Base-by-base conservation (phyloP, 805 yeast genomes). In the Starmerella stellata region DNA sequence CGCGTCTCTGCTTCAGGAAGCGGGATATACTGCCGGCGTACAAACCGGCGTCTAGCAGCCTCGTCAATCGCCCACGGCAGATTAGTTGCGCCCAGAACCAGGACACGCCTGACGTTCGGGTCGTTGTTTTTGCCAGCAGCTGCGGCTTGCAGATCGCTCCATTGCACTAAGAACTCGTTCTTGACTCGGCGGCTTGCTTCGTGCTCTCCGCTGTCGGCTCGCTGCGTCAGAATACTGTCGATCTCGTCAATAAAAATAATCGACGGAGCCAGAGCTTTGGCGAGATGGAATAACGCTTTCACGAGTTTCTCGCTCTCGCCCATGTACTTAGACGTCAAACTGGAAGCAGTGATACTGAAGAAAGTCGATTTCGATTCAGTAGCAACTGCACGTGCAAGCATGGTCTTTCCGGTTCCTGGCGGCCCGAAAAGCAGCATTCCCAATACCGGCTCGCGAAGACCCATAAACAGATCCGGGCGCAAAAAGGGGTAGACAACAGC, bases 341-440 rank as follows among this genome's bases (percentile, higher is more conserved):
- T 77, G 1, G 94, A 80, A 2, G 95, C 92, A 47, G 87, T 76
- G 24, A 87, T 83, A 19, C 90, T 74, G 57, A 87, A 87, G 54
- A 87, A 87, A 0, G 95, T 85, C 0, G 94, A 81, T 43, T 78
- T 75, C 5, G 94, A 78, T 61, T 90, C 96, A 2, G 92, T 80
- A 2, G 95, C 96, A 2, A 90, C 95, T 0, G 96, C 94, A 46
- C 94, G 66, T 0, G 95, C 95, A 48, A 87, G 68, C 96, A 87
- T 85, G 1, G 95, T 85, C 54, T 90, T 87, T 40, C 96, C 96
- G 0, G 96, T 87, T n/a, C 98, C 98, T 0, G 96, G 95, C 2
- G 98, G 96, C 0, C 98, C 98, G 62, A 83, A 87, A 31, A 87
- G 60, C 17, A 87, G 64, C 93, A 90, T 82, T n/a, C 96, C 96